These are phyloP conservation scores for Arthrocladium fulminans DNA, from an alignment of 2,329 filamentous ascomycete species.

Conservation along the genomic window DNA sequence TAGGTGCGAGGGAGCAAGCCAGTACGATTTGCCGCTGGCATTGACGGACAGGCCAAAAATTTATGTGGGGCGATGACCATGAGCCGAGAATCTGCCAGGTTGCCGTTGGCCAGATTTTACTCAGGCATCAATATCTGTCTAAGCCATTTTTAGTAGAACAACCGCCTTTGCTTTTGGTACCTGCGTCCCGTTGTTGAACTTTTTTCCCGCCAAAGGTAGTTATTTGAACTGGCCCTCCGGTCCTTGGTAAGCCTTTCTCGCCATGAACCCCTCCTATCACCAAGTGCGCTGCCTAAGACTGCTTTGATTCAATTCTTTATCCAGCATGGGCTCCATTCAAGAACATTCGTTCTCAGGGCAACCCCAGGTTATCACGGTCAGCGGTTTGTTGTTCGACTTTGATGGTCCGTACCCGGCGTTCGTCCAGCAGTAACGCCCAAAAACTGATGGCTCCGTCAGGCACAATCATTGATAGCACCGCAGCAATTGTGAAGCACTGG, in stretches of 20 bases:
- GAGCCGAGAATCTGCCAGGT: background rate
- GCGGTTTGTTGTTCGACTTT: constrained; percentile 41
- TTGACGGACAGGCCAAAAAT: too few species aligned
- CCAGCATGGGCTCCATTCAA: constrained; percentile 26
- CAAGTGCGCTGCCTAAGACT: background rate
- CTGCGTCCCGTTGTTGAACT: too few species aligned
- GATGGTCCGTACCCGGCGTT: constrained; percentile 25
- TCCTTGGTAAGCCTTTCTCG: too few species aligned
- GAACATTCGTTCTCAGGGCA: constrained; percentile 33
- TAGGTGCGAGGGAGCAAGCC: background rate
- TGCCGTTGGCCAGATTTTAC: too few species aligned
- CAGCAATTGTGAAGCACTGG: constrained; percentile 57
- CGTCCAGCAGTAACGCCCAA: background rate
- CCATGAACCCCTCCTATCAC: too few species aligned
- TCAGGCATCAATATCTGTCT: too few species aligned
- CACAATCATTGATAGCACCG: constrained; percentile 41
- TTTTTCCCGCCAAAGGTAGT: too few species aligned
- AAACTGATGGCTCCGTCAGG: constrained; percentile 16
- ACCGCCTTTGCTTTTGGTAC: too few species aligned
- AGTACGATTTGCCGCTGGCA: background rate
- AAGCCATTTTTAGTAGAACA: too few species aligned
- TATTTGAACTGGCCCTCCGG: too few species aligned
- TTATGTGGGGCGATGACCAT: too few species aligned
- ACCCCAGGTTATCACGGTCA: constrained; percentile 31
- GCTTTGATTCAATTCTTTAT: too few species aligned